These are phyloP conservation scores for Candida qinlingensis DNA, from an alignment of 805 yeast genomes.

Conservation along the genomic window DNA sequence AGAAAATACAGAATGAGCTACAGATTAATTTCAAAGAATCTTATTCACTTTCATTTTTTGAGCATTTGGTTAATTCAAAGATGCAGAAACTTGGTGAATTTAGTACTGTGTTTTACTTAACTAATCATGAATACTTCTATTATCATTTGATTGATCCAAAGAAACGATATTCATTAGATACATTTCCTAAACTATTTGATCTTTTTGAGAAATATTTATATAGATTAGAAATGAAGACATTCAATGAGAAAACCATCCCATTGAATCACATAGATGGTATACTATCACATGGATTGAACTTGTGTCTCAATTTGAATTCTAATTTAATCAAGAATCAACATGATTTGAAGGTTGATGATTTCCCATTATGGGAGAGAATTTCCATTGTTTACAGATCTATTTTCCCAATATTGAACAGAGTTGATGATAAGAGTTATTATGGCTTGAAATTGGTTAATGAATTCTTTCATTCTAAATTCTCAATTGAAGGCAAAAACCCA, in stretches of 20 bases:
- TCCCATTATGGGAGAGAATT: neutral
- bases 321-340: neutral
- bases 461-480: no score
- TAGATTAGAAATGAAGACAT: neutral
- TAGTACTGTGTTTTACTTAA: neutral
- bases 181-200: neutral
- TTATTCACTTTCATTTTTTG: neutral
- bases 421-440: no score
- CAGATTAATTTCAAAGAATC: no score
- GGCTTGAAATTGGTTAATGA: no score
- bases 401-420: no score
- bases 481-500: no score
- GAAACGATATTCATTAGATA: neutral
- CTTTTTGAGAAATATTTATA: neutral
- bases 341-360: neutral
- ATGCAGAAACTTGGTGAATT: neutral
- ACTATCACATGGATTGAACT: slow-evolving; percentile 2
- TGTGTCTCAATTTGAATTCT: slow-evolving; percentile 3
- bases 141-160: slow-evolving; percentile 11
- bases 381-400: neutral
- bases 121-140: slow-evolving; percentile 5
- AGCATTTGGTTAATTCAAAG: slow-evolving; percentile 1
- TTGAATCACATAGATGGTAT: neutral
- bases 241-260: neutral
- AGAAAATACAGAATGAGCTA: no score